Conservation (phyloP, 2,329 filamentous ascomycete genomes). For the Didymella lethalis region DNA sequence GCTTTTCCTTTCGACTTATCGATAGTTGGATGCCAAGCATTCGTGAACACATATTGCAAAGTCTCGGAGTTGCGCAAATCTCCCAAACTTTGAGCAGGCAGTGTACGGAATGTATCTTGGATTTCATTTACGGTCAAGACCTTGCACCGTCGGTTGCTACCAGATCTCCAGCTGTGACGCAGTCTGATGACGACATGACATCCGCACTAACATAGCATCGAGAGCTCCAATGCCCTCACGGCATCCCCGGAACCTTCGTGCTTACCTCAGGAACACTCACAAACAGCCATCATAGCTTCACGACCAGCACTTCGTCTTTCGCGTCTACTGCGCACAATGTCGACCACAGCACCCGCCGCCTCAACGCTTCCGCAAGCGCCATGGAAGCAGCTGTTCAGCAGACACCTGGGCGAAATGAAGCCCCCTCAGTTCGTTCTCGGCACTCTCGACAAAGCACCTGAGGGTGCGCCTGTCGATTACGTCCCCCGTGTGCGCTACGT, state of each 20-base stretch:
- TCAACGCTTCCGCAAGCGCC: slow-evolving; percentile 55
- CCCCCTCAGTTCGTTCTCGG: slow-evolving; percentile 61
- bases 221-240: slow-evolving; percentile 11
- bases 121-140: neutral
- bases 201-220: slow-evolving; percentile 9
- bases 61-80: neutral
- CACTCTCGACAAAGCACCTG: slow-evolving; percentile 57
- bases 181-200: slow-evolving; percentile 22
- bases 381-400: slow-evolving; percentile 60
- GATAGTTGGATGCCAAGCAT: slow-evolving; percentile 9
- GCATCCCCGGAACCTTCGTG: neutral
- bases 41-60: neutral
- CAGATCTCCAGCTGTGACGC: slow-evolving; percentile 16
- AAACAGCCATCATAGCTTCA: slow-evolving; percentile 52
- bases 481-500: slow-evolving; percentile 75
- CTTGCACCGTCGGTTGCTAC: slow-evolving; percentile 2
- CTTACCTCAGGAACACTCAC: slow-evolving; percentile 4
- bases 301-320: slow-evolving; percentile 45
- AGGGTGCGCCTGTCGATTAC: slow-evolving; percentile 52
- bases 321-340: slow-evolving; percentile 55
- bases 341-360: slow-evolving; percentile 53
- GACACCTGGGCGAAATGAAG: slow-evolving; percentile 59
- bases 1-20: slow-evolving; percentile 3
- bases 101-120: neutral
- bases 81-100: neutral